Evolutionary conservation across 129 eudicot genomes (phyloP), one percentile per base, ranked within the genome.

Genomic region (Tagetes patula): DNA sequence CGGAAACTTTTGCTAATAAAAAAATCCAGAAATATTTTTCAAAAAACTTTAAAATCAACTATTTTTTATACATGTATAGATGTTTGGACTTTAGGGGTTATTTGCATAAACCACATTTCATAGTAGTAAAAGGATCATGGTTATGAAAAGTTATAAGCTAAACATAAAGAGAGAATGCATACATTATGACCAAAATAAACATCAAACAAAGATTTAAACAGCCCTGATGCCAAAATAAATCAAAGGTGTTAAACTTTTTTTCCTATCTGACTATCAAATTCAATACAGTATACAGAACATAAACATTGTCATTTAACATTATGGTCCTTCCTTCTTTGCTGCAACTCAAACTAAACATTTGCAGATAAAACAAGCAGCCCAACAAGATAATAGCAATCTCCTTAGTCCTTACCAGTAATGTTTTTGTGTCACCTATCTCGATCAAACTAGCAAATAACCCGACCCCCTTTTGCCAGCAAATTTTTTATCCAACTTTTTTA

Each of bases 301-400:
- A 63, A 63, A 33, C 65, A 61, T 49, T 70, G 67, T 61, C 76
- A 8, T 70, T 77, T 39, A 62, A 31, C 65, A 9, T 41, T 37
- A 70, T 36, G 49, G 42, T 36, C 61, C 77, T 52, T 43, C 72
- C 68, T 68, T 62, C 71, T 41, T 36, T 0, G 27, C 80, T 76
- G 42, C 42, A 75, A 30, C 54, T 67, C 38, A 12, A 37, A 39
- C 53, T 42, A 77, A 76, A 54, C 73, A 76, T 30, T 59, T 62
- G 49, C 59, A 47, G 53, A 68, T 77, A 69, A 61, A 70, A 36
- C 82, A 63, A 34, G 71, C 52, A 39, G 73, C 82, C 77, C 72
- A 8, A 64, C 73, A 64, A 64, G 45, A 71, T 27, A 64, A 78
- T 54, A 78, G 54, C 77, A 78, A 71, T 78, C 82, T 78, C 82